Evolutionary conservation across 352 stramenopile genomes (phyloP), one percentile per base, ranked within the genome.

Genomic region (Globisporangium megalacanthum): DNA sequence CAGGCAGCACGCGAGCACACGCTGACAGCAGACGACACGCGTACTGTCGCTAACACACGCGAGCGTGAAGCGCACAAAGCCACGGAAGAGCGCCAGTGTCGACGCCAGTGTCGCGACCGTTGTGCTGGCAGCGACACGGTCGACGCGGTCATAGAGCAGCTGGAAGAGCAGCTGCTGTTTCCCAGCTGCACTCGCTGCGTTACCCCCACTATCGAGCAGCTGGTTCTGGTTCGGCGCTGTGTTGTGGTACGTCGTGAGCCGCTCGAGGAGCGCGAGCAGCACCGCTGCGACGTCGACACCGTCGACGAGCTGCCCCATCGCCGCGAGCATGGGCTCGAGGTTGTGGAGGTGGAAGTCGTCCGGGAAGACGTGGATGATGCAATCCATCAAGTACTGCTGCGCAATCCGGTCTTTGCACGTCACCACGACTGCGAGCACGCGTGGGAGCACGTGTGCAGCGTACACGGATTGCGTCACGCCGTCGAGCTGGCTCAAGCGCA

Each of bases 371-470:
- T 99, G 95, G 54, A 99, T 97, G 56, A 99, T 86, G 68, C 95
- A 99, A 70, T 99, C 97, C 74, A 99, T 89, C 25, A 99, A 65
- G 62, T 99, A 99, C n/a, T 97, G 83, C 72, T 99, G 97, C 2
- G 96, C 92, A 46, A 99, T 92, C 6, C 81, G 80, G 82, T 99
- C 97, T 52, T 96, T 95, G 70, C 92, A 99, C 33, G 77, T 86
- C 20, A 97, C 73, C 41, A 99, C 82, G 56, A 99, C 83, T 49
- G 98, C 86, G n/a, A 99, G 69, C 22, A 99, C 68, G 5, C 74
- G 68, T 13, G 96, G 94, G 15, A 99, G 62, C 53, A 99, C 73
- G 17, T 88, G 69, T 37, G 80, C 73, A n/a, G 81, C 73, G 69
- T 99, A 99, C 37, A 95, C 83, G 49, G 74, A 67, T 1, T 81